Evolutionary conservation across 768 basidiomycete species (phyloP), one percentile per base, ranked within the genome.

Genomic region (Lactarius trivialis): DNA sequence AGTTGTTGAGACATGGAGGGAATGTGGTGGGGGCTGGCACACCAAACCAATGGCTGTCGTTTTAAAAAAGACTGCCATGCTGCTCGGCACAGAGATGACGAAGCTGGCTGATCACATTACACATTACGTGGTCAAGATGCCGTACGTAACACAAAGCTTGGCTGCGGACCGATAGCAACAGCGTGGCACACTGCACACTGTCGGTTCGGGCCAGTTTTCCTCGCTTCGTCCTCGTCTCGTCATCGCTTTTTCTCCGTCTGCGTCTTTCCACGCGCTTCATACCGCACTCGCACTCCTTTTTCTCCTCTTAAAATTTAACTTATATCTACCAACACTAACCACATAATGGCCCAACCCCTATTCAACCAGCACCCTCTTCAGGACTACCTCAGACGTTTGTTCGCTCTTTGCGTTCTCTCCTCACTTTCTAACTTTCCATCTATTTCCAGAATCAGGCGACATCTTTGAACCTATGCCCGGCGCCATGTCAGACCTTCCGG

Each of bases 311-410:
- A 48, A 12, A 34, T 53, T 61, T 63, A 65, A 51, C 45, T 58
- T 58, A 57, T 41, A 48, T 55, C 49, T 34, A 55, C 19, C 51
- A 58, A 56, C 32, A 30, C 36, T 52, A 50, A n/a, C 49, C 9
- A 49, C 33, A 32, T 19, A 34, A 67, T 67, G 67, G 67, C 67
- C 5, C 60, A 67, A 43, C 58, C 67, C 33, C 21, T 67, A n/a
- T 67, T 67, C 37, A 36, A 66, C 36, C 61, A 67, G 2, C 67
- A 67, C 41, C 67, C 67, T 1, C 65, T 67, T 11, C 60, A 55
- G 36, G 58, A 56, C 34, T 67, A 67, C 45, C 67, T 67, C 33
- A 55, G 55, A 21, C 67, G 67, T 67, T 43, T 21, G 67, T 60
- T 19, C 54, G 21, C 45, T 24, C 21, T 36, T 55, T 56, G 30